phyloP scores from a whole-genome alignment of 1,284 basidiomycete genomes.

The Cryptococcus sp. region DNA sequence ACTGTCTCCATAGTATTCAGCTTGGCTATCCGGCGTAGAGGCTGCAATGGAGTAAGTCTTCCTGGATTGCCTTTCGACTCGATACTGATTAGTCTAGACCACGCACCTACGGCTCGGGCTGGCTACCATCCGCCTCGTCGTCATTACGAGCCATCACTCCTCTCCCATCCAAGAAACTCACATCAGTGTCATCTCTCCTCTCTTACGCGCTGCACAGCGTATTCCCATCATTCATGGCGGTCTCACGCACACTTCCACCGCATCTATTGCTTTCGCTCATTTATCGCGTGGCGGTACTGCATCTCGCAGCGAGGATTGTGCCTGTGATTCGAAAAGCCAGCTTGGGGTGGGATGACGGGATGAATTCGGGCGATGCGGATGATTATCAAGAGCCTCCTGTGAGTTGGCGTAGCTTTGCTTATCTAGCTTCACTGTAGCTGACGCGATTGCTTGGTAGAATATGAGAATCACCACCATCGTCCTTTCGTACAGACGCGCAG shows the following conservation, averaged over 20 bases:
- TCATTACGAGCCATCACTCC: constrained; percentile 16
- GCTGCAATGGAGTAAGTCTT: constrained; percentile 49
- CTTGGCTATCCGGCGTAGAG: constrained; percentile 52
- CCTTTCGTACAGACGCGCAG: constrained; percentile 50
- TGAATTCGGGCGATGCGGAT: constrained; percentile 16
- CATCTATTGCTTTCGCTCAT: constrained; percentile 69
- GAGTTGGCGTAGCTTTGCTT: background rate
- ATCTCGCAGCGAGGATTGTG: constrained; percentile 78
- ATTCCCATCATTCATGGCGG: constrained; percentile 37
- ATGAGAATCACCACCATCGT: constrained; percentile 52
- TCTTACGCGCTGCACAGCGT: constrained; percentile 28
- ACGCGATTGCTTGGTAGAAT: constrained; percentile 27
- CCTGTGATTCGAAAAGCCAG: constrained; percentile 63
- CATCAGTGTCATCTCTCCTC: constrained; percentile 25
- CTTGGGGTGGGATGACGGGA: constrained; percentile 47
- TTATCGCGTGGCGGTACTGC: constrained; percentile 80
- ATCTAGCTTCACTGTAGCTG: background rate
- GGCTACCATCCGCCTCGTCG: constrained; percentile 33
- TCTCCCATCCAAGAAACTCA: constrained; percentile 4
- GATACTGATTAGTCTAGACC: constrained; percentile 29
- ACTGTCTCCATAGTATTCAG: constrained; percentile 38
- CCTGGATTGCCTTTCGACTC: background rate
- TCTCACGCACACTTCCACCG: constrained; percentile 45
- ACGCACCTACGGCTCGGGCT: constrained; percentile 44
- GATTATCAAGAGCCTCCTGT: constrained; percentile 48